Base-by-base conservation (phyloP, 2,329 filamentous ascomycete species). In the Bipolaris zeicola region DNA sequence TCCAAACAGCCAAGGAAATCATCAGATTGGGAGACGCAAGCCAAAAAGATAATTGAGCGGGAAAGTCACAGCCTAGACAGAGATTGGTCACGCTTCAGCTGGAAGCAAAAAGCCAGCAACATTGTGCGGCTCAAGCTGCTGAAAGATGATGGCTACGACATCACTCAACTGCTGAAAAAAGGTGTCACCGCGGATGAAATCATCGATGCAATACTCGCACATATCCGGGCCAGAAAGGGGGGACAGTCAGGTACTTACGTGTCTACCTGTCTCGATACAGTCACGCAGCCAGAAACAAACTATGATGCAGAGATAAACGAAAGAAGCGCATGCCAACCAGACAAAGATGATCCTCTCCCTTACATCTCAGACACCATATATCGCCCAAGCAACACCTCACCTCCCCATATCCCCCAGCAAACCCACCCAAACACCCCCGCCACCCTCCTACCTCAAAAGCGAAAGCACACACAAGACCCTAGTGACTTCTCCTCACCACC, bases 111-210 rank as follows among this genome's bases (percentile, higher is more conserved):
- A 22, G 43, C 53, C 7, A 60, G 39, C 44, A 62, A 52, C 13
- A 28, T 48, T 14, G 36, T 43, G 7, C 43, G 59, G 13, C 44
- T 60, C 8, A 54, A 57, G 28, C 24, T 62, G n/a, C 31, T 62
- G 7, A 52, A 60, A 43, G 50, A 62, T n/a, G 53, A 62, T 16
- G 59, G 59, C 6, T 60, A 57, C 26, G 53, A 62, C 16, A 59
- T 62, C 6, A 18, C 2, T 6, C 24, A 43, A n/a, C 28, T 62
- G 10, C 6, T 20, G 14, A 10, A 1, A 18, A 45, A 57, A 31
- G 47, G 44, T 8, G 39, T 31, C 20, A 47, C 28, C 1, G 36
- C 52, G 1, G 50, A 54, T n/a, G 13, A 49, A 14, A 51, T 60
- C 18, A 50, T 54, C 11, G 36, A 50, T 3, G 57, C 45, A 7